Base-by-base conservation (phyloP, 306 rosid genomes). In the Hylodesmum podocarpum region DNA sequence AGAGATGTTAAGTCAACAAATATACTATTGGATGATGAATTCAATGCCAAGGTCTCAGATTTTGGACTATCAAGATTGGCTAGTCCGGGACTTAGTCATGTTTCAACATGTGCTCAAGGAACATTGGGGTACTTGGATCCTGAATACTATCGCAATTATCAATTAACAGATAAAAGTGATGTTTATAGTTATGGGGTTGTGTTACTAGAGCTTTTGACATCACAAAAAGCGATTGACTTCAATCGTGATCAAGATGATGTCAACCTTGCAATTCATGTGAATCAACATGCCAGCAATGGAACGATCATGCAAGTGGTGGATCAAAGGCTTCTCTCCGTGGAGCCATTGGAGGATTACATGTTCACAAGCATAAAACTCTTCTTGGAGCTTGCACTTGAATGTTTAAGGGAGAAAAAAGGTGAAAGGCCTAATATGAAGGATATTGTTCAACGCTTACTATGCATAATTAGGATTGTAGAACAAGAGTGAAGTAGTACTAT, bases 51-150 rank as follows among this genome's bases (percentile, higher is more conserved):
- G 80, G 98, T 95, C 18, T 85, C 97, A 15, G 99, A 95, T 77
- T 95, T 95, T 51, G 99, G 99, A 41, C 91, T 95, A 53, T 95
- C 99, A 1, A 88, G 97, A 82, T 80, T 95, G 88, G 99, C 97
- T 78, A 73, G 70, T 72, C 97, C 94, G 2, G 99, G 97, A 24
- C 73, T 92, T 33, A 95, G 99, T 65, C 99, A 95, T 27, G 94
- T 92, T 14, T 90, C 99, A 54, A 95, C 99, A 24, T 95, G 97
- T 83, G 99, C 99, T 84, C 99, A 92, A 41, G 99, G 99, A 69
- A 95, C 99, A 2, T 64, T 96, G 3, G 99, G 99, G 18, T 96
- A 92, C 86, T 82, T 92, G 66, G 99, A 96, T 80, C 98, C 99
- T 3, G 98, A 96, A 65, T 96, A 96, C 86, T 96, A 96, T 31